These are phyloP conservation scores for Pulicaria dysenterica DNA, from an alignment of 129 eudicot genomes.

Conservation along the genomic window DNA sequence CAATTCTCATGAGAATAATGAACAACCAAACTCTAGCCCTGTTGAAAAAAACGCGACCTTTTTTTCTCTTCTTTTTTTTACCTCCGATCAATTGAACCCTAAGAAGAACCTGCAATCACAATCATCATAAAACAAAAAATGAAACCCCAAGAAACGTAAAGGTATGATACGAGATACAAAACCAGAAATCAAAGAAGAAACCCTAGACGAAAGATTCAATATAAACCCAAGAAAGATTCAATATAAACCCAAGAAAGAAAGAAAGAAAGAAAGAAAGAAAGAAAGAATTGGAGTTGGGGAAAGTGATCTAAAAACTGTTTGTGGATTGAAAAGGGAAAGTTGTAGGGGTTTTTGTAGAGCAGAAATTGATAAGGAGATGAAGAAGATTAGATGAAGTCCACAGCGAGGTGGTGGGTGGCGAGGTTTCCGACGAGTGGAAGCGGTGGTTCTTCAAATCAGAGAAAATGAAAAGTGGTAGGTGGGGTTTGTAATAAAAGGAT, in stretches of 20 bases:
- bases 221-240: too few relatives aligned
- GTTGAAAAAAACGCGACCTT: constrained; percentile 28
- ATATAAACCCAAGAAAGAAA: too few relatives aligned
- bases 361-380: constrained; percentile 31
- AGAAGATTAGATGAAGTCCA: constrained; percentile 24
- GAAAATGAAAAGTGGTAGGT: too few relatives aligned
- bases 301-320: constrained; percentile 28
- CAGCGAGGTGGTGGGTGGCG: too few relatives aligned
- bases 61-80: constrained; percentile 19
- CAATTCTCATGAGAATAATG: constrained; percentile 92
- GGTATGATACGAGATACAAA: neutral
- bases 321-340: constrained; percentile 26
- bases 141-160: neutral
- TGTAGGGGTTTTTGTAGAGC: constrained; percentile 64
- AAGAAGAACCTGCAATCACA: constrained; percentile 40
- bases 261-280: too few relatives aligned
- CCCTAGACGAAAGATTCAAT: constrained; percentile 2
- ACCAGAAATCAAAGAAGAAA: constrained; percentile 5
- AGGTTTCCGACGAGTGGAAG: too few relatives aligned
- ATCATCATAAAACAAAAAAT: constrained; percentile 28
- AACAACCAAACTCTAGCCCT: constrained; percentile 52
- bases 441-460: too few relatives aligned
- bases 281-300: constrained; percentile 10
- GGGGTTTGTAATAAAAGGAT: too few relatives aligned
- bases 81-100: constrained; percentile 34